Evolutionary conservation across 2,329 filamentous ascomycete genomes (phyloP).

Genomic region (Botrytis pseudocinerea): DNA sequence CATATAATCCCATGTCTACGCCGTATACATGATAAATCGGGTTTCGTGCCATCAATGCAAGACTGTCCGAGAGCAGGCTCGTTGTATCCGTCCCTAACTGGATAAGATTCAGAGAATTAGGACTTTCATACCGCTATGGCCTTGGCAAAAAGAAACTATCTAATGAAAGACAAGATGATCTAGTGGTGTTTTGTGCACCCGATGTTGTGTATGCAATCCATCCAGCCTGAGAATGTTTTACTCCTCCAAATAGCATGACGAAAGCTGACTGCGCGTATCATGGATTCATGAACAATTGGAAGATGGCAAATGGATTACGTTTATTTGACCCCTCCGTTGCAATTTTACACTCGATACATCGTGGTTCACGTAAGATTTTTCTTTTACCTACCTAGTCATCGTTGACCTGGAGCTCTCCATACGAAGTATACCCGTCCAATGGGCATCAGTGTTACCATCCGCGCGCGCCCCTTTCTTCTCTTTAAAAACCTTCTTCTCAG

Average conservation of each 20-base stretch:
- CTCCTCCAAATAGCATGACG: neutral
- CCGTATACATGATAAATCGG: conserved; percentile 8
- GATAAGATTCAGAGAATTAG: conserved; percentile 11
- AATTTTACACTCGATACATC: neutral
- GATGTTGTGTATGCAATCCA: conserved; percentile 25
- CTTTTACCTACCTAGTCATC: neutral
- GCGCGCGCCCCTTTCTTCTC: conserved; percentile 19
- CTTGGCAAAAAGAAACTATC: conserved; percentile 13
- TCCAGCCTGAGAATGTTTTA: conserved; percentile 5
- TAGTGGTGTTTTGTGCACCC: conserved; percentile 6
- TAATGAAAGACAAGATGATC: conserved; percentile 21
- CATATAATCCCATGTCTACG: conserved; percentile 7
- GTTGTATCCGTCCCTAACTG: conserved; percentile 5
- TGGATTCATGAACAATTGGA: neutral
- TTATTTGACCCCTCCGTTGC: neutral
- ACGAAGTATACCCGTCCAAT: conserved; percentile 2
- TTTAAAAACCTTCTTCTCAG: conserved; percentile 17
- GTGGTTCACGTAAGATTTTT: neutral
- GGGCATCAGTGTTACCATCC: conserved; percentile 13
- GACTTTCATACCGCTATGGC: conserved; percentile 13
- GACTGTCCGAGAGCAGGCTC: conserved; percentile 19
- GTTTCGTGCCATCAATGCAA: conserved; percentile 34
- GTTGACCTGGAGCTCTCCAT: neutral
- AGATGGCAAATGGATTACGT: neutral
- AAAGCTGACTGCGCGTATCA: conserved; percentile 4